Conservation (phyloP, 805 yeast species). For the Candida andamanensis region DNA sequence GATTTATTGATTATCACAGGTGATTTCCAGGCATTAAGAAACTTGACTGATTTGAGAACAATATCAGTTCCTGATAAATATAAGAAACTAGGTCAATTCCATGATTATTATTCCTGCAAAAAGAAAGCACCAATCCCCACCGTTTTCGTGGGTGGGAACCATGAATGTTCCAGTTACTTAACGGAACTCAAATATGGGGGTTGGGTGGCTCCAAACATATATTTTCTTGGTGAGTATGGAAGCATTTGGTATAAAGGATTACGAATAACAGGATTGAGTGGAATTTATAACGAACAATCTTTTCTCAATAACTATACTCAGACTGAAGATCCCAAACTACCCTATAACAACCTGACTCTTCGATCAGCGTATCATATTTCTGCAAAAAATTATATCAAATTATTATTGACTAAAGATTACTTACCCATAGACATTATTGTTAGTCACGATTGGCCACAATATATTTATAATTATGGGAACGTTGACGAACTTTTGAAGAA, state of each 20-base stretch:
- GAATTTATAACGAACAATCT: slow-evolving; percentile 57
- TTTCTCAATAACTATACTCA: slow-evolving; percentile 38
- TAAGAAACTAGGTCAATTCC: slow-evolving; percentile 72
- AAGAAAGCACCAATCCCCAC: slow-evolving; percentile 70
- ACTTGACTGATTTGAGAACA: slow-evolving; percentile 55
- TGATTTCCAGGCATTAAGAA: slow-evolving; percentile 82
- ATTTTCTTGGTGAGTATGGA: slow-evolving; percentile 75
- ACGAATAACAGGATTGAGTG: slow-evolving; percentile 77
- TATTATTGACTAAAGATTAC: slow-evolving; percentile 34
- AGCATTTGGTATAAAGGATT: slow-evolving; percentile 72
- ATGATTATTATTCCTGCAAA: slow-evolving; percentile 57
- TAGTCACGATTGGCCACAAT: slow-evolving; percentile 94
- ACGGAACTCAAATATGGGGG: slow-evolving; percentile 79
- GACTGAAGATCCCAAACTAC: slow-evolving; percentile 39
- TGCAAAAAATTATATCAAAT: slow-evolving; percentile 54
- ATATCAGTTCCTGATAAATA: slow-evolving; percentile 80
- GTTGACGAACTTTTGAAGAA: slow-evolving; percentile 38
- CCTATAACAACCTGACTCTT: slow-evolving; percentile 42
- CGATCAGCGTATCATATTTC: slow-evolving; percentile 73
- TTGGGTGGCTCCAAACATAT: slow-evolving; percentile 86
- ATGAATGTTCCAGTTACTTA: slow-evolving; percentile 80
- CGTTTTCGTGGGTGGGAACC: slow-evolving; percentile 90
- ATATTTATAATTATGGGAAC: slow-evolving; percentile 65
- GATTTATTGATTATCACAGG: slow-evolving; percentile 72
- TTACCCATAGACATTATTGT: slow-evolving; percentile 50